Evolutionary conservation across 345 rosid species (phyloP).

Genomic region (Brassica napus): DNA sequence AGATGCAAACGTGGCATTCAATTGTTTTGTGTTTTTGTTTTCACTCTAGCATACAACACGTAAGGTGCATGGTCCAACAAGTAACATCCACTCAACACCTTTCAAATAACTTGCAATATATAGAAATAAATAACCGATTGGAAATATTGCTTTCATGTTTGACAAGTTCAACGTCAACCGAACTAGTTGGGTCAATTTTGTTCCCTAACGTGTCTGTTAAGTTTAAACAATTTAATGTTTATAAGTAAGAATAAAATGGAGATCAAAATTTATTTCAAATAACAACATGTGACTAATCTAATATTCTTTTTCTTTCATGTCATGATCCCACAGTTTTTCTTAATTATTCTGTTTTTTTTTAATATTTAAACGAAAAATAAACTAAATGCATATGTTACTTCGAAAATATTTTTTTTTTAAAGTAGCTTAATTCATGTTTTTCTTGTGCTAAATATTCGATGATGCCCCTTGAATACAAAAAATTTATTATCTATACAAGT

Average conservation of each 20-base stretch:
- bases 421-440: no score
- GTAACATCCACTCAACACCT: slow-evolving; percentile 24
- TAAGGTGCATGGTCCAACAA: slow-evolving; percentile 19
- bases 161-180: slow-evolving; percentile 33
- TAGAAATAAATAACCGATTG: neutral
- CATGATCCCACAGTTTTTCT: no score
- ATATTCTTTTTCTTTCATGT: no score
- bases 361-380: no score
- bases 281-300: neutral
- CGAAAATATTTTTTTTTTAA: no score
- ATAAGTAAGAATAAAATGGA: neutral
- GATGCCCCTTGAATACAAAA: no score
- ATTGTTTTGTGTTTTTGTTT: neutral
- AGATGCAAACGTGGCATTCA: slow-evolving; percentile 4
- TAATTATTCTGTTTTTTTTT: no score
- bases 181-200: slow-evolving; percentile 5
- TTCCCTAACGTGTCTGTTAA: neutral
- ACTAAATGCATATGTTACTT: no score
- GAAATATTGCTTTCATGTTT: slow-evolving; percentile 25
- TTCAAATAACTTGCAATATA: neutral
- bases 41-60: neutral
- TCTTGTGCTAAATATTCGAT: no score
- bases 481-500: no score
- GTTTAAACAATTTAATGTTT: neutral
- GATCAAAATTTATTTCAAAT: neutral